phyloP scores from a whole-genome alignment of 805 yeast genomes.

The Nakazawaea laoshanensis region DNA sequence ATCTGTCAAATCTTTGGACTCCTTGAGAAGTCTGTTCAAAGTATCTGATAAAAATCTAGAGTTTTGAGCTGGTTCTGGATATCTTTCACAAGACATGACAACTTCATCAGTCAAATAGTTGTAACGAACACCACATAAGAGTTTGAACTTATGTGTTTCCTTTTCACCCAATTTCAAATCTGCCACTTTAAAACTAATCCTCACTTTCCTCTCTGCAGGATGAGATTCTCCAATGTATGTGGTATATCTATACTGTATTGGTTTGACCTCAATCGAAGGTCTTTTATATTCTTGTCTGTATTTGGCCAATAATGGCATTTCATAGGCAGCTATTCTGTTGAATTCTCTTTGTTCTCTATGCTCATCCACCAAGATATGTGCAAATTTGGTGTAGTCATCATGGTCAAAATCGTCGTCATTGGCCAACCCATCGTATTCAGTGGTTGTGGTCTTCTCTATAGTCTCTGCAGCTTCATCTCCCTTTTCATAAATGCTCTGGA shows the following conservation, averaged over 20 bases:
- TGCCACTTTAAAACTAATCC: slow-evolving; percentile 40
- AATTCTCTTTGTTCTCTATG: slow-evolving; percentile 71
- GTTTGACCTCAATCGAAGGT: slow-evolving; percentile 31
- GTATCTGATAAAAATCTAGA: slow-evolving; percentile 63
- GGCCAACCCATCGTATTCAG: slow-evolving; percentile 28
- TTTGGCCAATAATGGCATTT: slow-evolving; percentile 76
- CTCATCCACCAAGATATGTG: slow-evolving; percentile 63
- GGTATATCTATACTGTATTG: slow-evolving; percentile 63
- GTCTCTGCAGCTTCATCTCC: slow-evolving; percentile 34
- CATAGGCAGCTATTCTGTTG: slow-evolving; percentile 83
- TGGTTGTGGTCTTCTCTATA: slow-evolving; percentile 20
- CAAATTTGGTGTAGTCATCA: slow-evolving; percentile 61
- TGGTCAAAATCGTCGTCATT: slow-evolving; percentile 33
- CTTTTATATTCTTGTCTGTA: slow-evolving; percentile 63
- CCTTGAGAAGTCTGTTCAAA: slow-evolving; percentile 50
- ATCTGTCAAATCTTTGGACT: slow-evolving; percentile 54
- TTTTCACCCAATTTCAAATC: slow-evolving; percentile 43
- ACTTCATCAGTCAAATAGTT: slow-evolving; percentile 51
- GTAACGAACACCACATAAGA: slow-evolving; percentile 74
- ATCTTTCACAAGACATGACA: slow-evolving; percentile 56
- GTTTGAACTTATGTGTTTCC: slow-evolving; percentile 65
- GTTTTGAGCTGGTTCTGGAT: slow-evolving; percentile 78
- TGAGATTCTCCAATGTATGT: slow-evolving; percentile 67
- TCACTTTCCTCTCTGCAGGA: slow-evolving; percentile 66
- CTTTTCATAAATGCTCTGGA: slow-evolving; percentile 27